Evolutionary conservation across 768 basidiomycete species (phyloP).

Genomic region (Filobasidium wieringae): DNA sequence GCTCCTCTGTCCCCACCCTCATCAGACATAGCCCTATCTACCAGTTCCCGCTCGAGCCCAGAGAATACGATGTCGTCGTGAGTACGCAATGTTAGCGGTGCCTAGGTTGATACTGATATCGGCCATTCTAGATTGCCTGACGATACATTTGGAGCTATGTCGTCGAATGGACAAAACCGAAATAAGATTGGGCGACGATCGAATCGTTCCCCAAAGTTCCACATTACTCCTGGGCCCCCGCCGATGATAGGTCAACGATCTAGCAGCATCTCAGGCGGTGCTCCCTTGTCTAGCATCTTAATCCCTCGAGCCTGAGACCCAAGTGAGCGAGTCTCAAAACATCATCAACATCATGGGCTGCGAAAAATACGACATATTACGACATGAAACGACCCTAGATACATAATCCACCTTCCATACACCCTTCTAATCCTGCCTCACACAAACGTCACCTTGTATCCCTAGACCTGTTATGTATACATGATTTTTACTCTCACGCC

Average conservation of each 20-base stretch:
- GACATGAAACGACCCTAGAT: too few species aligned
- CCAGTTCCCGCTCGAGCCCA: not conserved
- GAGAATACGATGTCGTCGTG: not conserved
- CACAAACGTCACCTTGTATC: too few species aligned
- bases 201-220: not conserved
- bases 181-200: not conserved
- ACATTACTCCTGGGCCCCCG: not conserved
- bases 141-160: not conserved
- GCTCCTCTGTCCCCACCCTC: not conserved
- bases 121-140: not conserved
- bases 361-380: too few species aligned
- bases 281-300: too few species aligned
- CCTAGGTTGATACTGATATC: not conserved
- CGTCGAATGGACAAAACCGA: not conserved
- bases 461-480: too few species aligned
- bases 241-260: not conserved
- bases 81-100: not conserved
- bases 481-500: too few species aligned
- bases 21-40: not conserved
- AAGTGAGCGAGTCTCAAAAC: too few species aligned
- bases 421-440: too few species aligned
- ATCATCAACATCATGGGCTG: too few species aligned
- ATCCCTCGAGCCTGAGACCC: too few species aligned
- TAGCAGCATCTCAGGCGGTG: too few species aligned
- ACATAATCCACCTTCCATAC: too few species aligned